phyloP scores from a whole-genome alignment of 2,329 filamentous ascomycete species.

The Fonsecaea nubica region DNA sequence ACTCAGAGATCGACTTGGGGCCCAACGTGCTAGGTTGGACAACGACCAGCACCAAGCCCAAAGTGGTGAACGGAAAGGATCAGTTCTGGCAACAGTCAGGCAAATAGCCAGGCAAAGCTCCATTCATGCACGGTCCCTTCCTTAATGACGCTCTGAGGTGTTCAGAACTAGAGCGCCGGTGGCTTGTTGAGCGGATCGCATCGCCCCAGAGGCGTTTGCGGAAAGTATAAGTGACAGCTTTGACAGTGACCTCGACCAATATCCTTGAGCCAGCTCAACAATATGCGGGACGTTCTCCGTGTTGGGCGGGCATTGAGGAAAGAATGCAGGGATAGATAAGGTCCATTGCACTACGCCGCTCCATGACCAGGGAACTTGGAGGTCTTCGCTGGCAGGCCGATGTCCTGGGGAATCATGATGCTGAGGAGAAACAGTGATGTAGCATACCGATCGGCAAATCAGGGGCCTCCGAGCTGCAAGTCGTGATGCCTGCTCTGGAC shows the following conservation, averaged over 20 bases:
- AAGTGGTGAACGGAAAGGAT: slow-evolving; percentile 5
- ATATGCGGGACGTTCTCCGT: slow-evolving; percentile 2
- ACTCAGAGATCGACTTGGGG: slow-evolving; percentile 14
- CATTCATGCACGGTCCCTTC: slow-evolving; percentile 8
- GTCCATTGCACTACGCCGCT: slow-evolving; percentile 7
- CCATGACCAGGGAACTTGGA: not conserved
- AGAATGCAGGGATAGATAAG: slow-evolving; percentile 7
- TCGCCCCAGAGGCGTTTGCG: slow-evolving; percentile 3
- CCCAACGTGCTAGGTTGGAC: slow-evolving; percentile 10
- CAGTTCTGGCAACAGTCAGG: not conserved
- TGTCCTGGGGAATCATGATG: slow-evolving; percentile 9
- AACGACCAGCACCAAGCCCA: slow-evolving; percentile 14
- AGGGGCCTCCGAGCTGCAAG: not conserved
- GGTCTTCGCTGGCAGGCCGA: slow-evolving; percentile 3
- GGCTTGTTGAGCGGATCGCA: not conserved
- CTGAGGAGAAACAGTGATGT: slow-evolving; percentile 2
- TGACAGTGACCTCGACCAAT: slow-evolving; percentile 25
- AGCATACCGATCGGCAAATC: slow-evolving; percentile 4
- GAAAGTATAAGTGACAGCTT: slow-evolving; percentile 5
- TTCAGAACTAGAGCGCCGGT: not conserved
- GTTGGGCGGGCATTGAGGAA: slow-evolving; percentile 7
- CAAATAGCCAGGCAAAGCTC: not conserved
- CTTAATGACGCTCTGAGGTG: not conserved
- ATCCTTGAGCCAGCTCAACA: slow-evolving; percentile 29
- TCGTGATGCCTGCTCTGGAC: not conserved